These are phyloP conservation scores for Penicillium arizonense DNA, from an alignment of 495 filamentous ascomycete genomes.

Conservation along the genomic window DNA sequence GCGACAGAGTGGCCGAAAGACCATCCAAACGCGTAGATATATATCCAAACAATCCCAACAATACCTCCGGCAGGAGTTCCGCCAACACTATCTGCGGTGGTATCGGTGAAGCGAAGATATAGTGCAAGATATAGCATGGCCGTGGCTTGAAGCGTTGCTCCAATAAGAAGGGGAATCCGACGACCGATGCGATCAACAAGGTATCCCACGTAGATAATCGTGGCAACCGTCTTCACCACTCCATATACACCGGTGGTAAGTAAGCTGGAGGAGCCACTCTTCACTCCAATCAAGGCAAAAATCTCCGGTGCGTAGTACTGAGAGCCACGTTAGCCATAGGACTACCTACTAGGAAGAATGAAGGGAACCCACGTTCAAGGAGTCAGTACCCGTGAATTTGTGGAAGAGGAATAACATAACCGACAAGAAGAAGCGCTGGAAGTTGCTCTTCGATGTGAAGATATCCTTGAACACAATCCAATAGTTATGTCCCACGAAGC, in stretches of 20 bases:
- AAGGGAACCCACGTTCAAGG: slow-evolving; percentile 22
- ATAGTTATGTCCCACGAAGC: slow-evolving; percentile 22
- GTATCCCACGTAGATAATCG: slow-evolving; percentile 55
- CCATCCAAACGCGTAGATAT: slow-evolving; percentile 58
- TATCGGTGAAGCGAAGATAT: slow-evolving; percentile 43
- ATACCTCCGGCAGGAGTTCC: slow-evolving; percentile 43
- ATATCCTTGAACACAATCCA: slow-evolving; percentile 28
- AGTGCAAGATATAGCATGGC: slow-evolving; percentile 69
- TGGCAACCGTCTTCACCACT: slow-evolving; percentile 46
- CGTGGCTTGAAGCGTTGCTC: slow-evolving; percentile 60
- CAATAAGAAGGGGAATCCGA: slow-evolving; percentile 54
- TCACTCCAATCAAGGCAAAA: slow-evolving; percentile 38
- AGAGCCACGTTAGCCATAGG: not conserved
- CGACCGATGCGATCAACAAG: slow-evolving; percentile 54
- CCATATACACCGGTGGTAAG: slow-evolving; percentile 46
- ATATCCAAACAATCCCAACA: slow-evolving; percentile 62
- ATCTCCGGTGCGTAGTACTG: slow-evolving; percentile 45
- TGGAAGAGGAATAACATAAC: slow-evolving; percentile 40
- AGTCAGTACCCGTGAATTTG: slow-evolving; percentile 42
- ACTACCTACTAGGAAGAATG: too few relatives aligned
- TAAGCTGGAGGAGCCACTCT: slow-evolving; percentile 29
- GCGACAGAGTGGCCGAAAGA: slow-evolving; percentile 28
- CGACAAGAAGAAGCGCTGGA: slow-evolving; percentile 28
- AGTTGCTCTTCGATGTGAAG: slow-evolving; percentile 19
- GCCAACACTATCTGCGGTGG: slow-evolving; percentile 43